Evolutionary conservation across 305 asterid genomes (phyloP).

Genomic region (Rubia occidens): DNA sequence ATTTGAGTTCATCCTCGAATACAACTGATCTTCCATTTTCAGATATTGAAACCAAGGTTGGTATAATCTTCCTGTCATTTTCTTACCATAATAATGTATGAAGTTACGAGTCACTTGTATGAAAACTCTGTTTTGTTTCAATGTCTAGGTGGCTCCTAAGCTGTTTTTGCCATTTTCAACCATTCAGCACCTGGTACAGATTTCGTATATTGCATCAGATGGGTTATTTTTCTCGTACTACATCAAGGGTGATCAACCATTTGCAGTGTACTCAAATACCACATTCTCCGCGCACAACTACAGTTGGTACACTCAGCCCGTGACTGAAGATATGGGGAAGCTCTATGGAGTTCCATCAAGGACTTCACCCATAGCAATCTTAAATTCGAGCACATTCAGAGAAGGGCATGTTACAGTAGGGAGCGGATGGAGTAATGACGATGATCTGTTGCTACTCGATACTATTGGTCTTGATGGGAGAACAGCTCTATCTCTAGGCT

Average conservation of each 20-base stretch:
- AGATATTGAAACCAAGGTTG: conserved; percentile 17
- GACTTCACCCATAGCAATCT: conserved; percentile 10
- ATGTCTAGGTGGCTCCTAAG: conserved; percentile 27
- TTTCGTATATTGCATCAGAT: conserved; percentile 22
- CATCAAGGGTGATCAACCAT: conserved; percentile 16
- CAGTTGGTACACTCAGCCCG: conserved; percentile 25
- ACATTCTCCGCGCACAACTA: conserved; percentile 16
- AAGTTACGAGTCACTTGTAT: neutral
- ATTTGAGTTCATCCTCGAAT: conserved; percentile 13
- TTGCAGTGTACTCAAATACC: conserved; percentile 23
- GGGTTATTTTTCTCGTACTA: conserved; percentile 20
- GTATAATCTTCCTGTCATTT: neutral
- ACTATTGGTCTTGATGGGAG: conserved; percentile 15
- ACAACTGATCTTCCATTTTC: conserved; percentile 17
- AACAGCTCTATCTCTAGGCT: conserved; percentile 20
- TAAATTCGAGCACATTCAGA: conserved; percentile 11
- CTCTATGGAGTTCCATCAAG: conserved; percentile 17
- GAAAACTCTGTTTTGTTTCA: neutral
- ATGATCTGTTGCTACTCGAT: conserved; percentile 11
- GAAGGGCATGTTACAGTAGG: conserved; percentile 19
- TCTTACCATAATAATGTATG: neutral
- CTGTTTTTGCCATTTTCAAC: conserved; percentile 24
- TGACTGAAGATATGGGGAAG: conserved; percentile 14
- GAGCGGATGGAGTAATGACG: conserved; percentile 13
- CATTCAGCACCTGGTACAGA: conserved; percentile 22